Evolutionary conservation across 78 protist genomes (phyloP), one percentile per base, ranked within the genome.

Genomic region (Mastigamoeba balamuthi): DNA sequence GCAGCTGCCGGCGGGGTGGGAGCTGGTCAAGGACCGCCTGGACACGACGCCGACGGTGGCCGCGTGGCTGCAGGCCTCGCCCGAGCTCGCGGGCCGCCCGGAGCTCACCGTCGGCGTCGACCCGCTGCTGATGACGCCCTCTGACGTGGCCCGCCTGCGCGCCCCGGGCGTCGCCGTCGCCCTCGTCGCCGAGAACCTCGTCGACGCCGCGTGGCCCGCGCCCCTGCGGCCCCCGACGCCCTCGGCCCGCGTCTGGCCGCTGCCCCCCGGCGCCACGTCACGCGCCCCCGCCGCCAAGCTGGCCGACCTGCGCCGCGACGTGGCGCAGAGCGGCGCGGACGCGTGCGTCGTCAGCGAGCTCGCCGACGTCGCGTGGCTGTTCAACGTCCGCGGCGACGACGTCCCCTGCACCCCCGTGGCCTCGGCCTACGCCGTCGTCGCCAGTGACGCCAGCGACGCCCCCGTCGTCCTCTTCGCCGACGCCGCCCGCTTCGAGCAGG

Each of bases 301-400:
- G 58, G 58, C 58, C 58, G 17, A 48, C 33, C 33, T 48, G 58
- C 58, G 58, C 17, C 33, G 33, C 17, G 58, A 17, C 17, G 17
- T 48, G 58, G 58, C 17, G 30, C 67, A 3, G 4, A 8, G 42
- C 3, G 30, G 7, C 2, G 66, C 75, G 27, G 74, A 42, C 38
- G 73, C 64, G 27, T 9, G 65, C 29, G 52, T 81, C 40, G 63
- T 84, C 65, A 9, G 75, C 25, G 81, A 77, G 1, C 72, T 84
- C 38, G 89, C 77, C 66, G 83, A 84, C 41, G 43, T 84, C 40
- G 77, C 81, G n/a, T 80, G 79, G 85, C 76, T 70, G 9, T 33
- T 85, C 39, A 85, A 85, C 78, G 6, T 83, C 5, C 75, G 88
- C 29, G 83, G 80, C 9, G 9, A 40, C 40, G 84, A 78, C 53